These are phyloP conservation scores for Sphaerobolus stellatus DNA, from an alignment of 1,284 basidiomycete species.

Conservation along the genomic window DNA sequence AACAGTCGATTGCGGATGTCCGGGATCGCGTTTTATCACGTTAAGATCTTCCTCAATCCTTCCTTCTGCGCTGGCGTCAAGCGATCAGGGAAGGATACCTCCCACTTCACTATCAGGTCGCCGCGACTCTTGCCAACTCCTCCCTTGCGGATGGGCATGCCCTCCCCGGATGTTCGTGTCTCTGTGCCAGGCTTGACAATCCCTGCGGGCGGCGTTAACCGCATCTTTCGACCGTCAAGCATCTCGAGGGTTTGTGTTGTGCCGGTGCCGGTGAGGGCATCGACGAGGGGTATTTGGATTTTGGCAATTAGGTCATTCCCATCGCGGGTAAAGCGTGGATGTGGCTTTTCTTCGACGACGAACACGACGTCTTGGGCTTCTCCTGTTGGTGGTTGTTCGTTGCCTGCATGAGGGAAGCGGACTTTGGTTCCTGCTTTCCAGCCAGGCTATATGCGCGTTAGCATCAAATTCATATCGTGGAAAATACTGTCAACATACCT, in stretches of 20 bases:
- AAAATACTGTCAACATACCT: conserved; percentile 24
- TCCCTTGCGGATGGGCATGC: conserved; percentile 89
- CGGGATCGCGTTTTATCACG: conserved; percentile 24
- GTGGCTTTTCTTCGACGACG: conserved; percentile 88
- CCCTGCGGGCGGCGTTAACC: conserved; percentile 65
- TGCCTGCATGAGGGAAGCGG: conserved; percentile 83
- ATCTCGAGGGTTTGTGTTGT: conserved; percentile 58
- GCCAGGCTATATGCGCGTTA: conserved; percentile 47
- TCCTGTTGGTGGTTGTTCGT: conserved; percentile 69
- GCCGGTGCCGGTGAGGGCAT: conserved; percentile 69
- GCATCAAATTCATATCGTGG: background rate
- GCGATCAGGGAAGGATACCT: conserved; percentile 79
- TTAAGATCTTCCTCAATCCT: conserved; percentile 69
- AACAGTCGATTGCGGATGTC: background rate
- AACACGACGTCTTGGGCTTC: conserved; percentile 87
- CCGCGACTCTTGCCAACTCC: conserved; percentile 74
- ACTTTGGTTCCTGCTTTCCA: conserved; percentile 92
- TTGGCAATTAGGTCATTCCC: conserved; percentile 76
- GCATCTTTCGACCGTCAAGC: conserved; percentile 78
- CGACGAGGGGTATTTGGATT: conserved; percentile 73
- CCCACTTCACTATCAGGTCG: conserved; percentile 81
- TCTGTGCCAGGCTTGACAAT: conserved; percentile 80
- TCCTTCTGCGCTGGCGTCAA: conserved; percentile 77
- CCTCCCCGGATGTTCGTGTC: conserved; percentile 71
- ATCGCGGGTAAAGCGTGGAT: conserved; percentile 71